phyloP scores from a whole-genome alignment of 2,329 filamentous ascomycete species.

The Fusarium verticillioides region DNA sequence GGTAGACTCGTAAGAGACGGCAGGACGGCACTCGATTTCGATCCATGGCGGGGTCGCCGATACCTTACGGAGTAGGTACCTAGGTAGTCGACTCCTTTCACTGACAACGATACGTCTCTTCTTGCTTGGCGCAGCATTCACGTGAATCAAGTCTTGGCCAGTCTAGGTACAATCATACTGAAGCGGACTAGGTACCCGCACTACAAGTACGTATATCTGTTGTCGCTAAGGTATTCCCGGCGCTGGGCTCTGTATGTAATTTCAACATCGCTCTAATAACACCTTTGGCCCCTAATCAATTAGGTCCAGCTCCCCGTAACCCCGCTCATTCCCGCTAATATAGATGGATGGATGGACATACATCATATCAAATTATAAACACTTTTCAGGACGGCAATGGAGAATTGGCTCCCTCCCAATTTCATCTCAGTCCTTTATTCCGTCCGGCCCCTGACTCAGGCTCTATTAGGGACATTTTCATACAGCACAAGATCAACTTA shows the following conservation, averaged over 20 bases:
- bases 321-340: constrained; percentile 12
- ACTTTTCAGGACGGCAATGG: neutral
- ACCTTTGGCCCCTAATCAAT: constrained; percentile 3
- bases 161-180: neutral
- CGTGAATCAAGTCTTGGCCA: constrained; percentile 4
- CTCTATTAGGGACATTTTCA: neutral
- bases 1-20: constrained; percentile 23
- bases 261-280: constrained; percentile 4
- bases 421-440: constrained; percentile 22
- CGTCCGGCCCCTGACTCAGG: constrained; percentile 10
- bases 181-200: no score
- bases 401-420: constrained; percentile 37
- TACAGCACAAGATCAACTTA: constrained; percentile 9
- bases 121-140: constrained; percentile 18
- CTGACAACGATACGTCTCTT: neutral
- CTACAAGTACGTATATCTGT: neutral
- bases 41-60: constrained; percentile 4
- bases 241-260: constrained; percentile 4
- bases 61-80: neutral
- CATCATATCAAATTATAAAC: constrained; percentile 3
- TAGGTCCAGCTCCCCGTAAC: neutral
- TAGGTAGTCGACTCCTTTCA: neutral
- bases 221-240: neutral
- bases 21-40: neutral
- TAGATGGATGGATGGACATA: neutral